Conservation (phyloP, 129 eudicot species). For the Solidago caesia region DNA sequence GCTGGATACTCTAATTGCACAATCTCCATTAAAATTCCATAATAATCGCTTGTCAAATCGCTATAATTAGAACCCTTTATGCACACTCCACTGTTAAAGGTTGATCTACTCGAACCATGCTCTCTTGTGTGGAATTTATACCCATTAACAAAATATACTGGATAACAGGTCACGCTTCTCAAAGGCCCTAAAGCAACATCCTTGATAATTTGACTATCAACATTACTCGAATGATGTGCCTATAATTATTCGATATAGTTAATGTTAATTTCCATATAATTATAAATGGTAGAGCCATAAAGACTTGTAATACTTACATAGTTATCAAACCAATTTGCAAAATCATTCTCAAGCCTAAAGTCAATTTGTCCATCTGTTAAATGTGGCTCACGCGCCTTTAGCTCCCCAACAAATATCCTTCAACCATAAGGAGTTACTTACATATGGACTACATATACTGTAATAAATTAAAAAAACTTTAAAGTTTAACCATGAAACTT, state of each 20-base stretch:
- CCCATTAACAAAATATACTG: constrained; percentile 2
- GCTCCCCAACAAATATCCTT: not conserved
- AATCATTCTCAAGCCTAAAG: not conserved
- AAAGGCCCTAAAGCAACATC: constrained; percentile 11
- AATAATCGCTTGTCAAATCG: not conserved
- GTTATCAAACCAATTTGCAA: not conserved
- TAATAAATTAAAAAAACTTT: not conserved
- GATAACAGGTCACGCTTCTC: not conserved
- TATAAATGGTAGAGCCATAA: not conserved
- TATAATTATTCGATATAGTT: not conserved
- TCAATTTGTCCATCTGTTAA: not conserved
- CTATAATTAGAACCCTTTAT: not conserved
- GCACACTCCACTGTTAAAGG: not conserved
- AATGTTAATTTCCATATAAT: not conserved
- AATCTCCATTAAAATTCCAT: not conserved
- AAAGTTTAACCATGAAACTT: not conserved
- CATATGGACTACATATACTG: no score
- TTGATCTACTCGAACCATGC: not conserved
- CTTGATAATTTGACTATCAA: not conserved
- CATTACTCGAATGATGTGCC: not conserved
- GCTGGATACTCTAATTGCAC: not conserved
- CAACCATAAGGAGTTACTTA: not conserved
- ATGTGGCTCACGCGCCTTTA: not conserved
- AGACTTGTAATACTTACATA: not conserved
- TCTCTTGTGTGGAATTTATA: not conserved